These are phyloP conservation scores for Penicillium nucicola DNA, from an alignment of 495 filamentous ascomycete species.

Conservation along the genomic window DNA sequence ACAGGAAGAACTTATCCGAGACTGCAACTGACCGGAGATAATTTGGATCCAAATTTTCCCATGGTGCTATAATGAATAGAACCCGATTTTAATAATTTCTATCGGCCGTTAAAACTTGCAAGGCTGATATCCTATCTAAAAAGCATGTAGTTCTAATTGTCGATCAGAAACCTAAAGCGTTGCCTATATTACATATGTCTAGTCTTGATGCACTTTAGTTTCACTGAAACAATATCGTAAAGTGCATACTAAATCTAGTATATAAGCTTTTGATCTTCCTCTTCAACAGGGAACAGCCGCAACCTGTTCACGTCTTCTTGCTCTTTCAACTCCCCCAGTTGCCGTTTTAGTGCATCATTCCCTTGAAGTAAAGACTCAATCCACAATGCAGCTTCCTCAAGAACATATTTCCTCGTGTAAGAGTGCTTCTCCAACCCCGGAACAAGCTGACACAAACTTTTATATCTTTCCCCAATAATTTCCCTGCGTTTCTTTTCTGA, in stretches of 20 bases:
- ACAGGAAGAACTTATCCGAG: neutral
- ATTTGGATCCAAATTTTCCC: neutral
- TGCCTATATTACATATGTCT: too few relatives aligned
- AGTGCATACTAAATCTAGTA: neutral
- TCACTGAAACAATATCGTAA: too few relatives aligned
- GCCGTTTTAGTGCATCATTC: slow-evolving; percentile 9
- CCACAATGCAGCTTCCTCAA: slow-evolving; percentile 17
- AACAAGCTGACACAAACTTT: slow-evolving; percentile 12
- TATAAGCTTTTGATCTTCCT: neutral
- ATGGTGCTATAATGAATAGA: too few relatives aligned
- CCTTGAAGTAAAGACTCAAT: slow-evolving; percentile 9
- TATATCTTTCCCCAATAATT: slow-evolving; percentile 16
- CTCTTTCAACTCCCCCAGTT: slow-evolving; percentile 6
- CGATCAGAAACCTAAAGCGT: too few relatives aligned
- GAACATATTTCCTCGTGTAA: slow-evolving; percentile 22
- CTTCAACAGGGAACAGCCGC: slow-evolving; percentile 2
- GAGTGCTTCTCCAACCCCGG: slow-evolving; percentile 15
- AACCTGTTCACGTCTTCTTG: slow-evolving; percentile 1
- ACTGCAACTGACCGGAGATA: neutral
- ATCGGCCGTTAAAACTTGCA: too few relatives aligned
- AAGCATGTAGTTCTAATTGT: too few relatives aligned
- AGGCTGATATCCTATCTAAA: too few relatives aligned
- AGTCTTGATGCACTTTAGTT: too few relatives aligned
- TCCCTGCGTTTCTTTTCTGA: slow-evolving; percentile 27
- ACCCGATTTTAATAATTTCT: too few relatives aligned